These are phyloP conservation scores for Streptanthus diversifolius DNA, from an alignment of 345 rosid genomes.

Conservation along the genomic window DNA sequence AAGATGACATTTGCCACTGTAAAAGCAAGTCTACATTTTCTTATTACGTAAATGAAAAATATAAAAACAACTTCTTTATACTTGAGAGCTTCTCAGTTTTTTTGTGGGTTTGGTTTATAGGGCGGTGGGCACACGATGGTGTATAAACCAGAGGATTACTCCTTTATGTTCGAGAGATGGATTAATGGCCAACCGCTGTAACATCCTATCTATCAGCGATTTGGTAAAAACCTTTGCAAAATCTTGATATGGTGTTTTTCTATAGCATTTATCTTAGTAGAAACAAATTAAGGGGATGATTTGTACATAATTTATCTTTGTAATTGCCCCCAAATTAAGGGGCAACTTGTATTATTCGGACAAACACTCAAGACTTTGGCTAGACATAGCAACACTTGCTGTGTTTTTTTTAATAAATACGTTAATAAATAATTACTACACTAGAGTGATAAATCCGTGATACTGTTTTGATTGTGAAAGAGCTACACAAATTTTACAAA, in stretches of 20 bases:
- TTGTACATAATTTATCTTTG: not conserved
- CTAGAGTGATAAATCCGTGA: not conserved
- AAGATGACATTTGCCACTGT: slow-evolving; percentile 62
- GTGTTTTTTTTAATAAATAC: not conserved
- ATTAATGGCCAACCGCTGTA: not conserved
- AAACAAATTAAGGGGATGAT: not conserved
- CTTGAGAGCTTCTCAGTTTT: not conserved
- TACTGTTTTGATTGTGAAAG: not conserved
- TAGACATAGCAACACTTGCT: not conserved
- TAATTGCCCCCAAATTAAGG: not conserved
- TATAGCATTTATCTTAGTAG: not conserved
- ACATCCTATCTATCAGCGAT: not conserved
- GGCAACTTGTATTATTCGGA: not conserved
- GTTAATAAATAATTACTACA: not conserved
- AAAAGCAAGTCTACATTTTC: slow-evolving; percentile 33
- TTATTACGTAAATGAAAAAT: not conserved
- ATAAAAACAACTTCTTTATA: not conserved
- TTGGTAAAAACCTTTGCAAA: not conserved
- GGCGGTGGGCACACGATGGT: slow-evolving; percentile 1
- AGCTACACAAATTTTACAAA: not conserved
- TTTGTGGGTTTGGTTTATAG: not conserved
- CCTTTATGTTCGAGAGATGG: slow-evolving; percentile 1
- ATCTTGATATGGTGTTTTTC: not conserved
- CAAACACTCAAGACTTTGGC: not conserved
- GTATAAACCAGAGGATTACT: not conserved